Base-by-base conservation (phyloP, 495 filamentous ascomycete species). In the Immersiella caudata region DNA sequence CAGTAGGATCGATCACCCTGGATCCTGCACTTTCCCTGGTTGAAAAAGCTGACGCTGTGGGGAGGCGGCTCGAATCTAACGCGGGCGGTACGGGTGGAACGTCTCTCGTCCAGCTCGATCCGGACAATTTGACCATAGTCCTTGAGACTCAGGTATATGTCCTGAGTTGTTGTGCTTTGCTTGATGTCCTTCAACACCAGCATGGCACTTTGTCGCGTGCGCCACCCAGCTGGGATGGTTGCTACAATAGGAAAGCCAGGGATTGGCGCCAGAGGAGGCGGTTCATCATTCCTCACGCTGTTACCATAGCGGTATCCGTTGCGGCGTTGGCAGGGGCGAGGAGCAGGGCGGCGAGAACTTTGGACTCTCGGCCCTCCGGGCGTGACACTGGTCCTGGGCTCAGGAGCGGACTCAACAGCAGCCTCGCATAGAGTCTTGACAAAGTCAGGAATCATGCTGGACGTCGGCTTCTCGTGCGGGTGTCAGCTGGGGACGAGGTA, bases 41-140 rank as follows among this genome's bases (percentile, higher is more conserved):
- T n/a, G 27, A 74, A 60, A 40, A 76, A 76, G 25, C 65, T 68
- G 0, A 58, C 27, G 50, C 68, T 65, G 0, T 27, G 64, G 1
- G 81, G 81, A 8, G 79, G 78, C 6, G 81, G 80, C 9, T 77
- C 75, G 52, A 82, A 82, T 0, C 71, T 67, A 9, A 82, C 24
- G 18, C 73, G 71, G 5, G 70, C 80, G 11, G 24, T 64, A 18
- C 69, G 61, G 7, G 18, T 64, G n/a, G 46, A 62, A 3, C 36
- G 60, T 2, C 12, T 36, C 4, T 78, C 71, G 27, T 73, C 78
- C 4, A 82, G 65, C 6, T 81, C 78, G 51, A 81, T 67, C 46
- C 46, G 77, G 0, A 69, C 69, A 18, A 83, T 64, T 0, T 71
- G 72, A 5, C 81, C 80, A 55, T 71, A 69, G 0, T 18, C 21